phyloP scores from a whole-genome alignment of 176 grass and related monocot genomes.

The Themeda triandra region DNA sequence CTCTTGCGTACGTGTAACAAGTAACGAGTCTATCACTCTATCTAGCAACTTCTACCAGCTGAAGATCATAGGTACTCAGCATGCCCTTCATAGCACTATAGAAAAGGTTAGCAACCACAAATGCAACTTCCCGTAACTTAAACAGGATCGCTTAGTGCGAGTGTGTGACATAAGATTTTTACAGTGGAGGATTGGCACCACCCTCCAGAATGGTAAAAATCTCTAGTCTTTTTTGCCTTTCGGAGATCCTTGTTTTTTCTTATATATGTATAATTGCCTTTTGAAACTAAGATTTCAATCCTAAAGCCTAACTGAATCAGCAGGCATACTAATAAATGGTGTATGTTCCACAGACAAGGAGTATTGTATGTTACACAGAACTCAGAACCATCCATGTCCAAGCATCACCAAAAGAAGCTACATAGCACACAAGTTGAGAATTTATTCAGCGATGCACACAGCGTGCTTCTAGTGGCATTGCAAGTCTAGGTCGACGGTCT shows the following conservation, averaged over 20 bases:
- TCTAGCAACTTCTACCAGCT: not conserved
- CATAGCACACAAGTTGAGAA: not conserved
- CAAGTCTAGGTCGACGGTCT: not conserved
- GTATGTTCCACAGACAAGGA: not conserved
- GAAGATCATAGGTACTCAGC: not conserved
- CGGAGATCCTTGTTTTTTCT: not conserved
- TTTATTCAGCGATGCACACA: not conserved
- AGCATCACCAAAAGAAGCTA: not conserved
- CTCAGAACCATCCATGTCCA: not conserved
- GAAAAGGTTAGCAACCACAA: not conserved
- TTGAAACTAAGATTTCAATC: not conserved
- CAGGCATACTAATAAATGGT: not conserved
- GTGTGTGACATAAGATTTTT: not conserved
- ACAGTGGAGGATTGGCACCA: not conserved
- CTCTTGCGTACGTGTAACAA: not conserved
- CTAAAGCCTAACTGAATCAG: not conserved
- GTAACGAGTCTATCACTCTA: slow-evolving; percentile 11
- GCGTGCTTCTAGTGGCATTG: not conserved
- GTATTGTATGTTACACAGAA: not conserved
- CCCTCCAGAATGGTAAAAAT: not conserved
- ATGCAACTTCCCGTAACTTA: not conserved
- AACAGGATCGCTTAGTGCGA: not conserved
- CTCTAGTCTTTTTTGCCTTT: not conserved
- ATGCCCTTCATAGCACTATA: not conserved
- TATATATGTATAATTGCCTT: not conserved